Conservation (phyloP, 768 basidiomycete genomes). For the Boletus edulis region DNA sequence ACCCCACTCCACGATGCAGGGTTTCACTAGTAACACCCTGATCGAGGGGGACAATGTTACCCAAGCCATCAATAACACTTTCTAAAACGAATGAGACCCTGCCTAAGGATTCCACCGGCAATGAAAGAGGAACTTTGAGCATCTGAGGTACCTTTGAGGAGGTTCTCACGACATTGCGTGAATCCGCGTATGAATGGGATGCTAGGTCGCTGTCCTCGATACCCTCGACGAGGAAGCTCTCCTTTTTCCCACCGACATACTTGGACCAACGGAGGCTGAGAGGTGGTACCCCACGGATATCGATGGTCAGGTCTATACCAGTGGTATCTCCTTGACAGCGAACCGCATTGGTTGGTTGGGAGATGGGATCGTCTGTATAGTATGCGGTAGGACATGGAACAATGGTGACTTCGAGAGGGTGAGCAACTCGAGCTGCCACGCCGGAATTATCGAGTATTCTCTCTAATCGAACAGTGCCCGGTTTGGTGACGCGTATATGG, state of each 20-base stretch:
- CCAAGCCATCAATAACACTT: slow-evolving; percentile 78
- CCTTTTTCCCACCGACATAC: slow-evolving; percentile 60
- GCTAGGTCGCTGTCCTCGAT: slow-evolving; percentile 60
- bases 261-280: slow-evolving; percentile 76
- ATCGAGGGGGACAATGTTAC: slow-evolving; percentile 62
- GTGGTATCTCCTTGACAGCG: slow-evolving; percentile 71
- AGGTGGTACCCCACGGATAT: slow-evolving; percentile 72
- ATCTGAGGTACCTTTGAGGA: slow-evolving; percentile 44
- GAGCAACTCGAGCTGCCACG: slow-evolving; percentile 70
- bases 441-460: slow-evolving; percentile 67
- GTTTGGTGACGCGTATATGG: slow-evolving; percentile 69
- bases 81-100: slow-evolving; percentile 74
- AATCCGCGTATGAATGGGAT: slow-evolving; percentile 26
- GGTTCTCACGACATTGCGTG: slow-evolving; percentile 20
- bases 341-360: slow-evolving; percentile 39
- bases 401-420: slow-evolving; percentile 61
- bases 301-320: slow-evolving; percentile 55
- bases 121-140: slow-evolving; percentile 64
- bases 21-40: slow-evolving; percentile 27
- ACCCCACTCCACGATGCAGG: slow-evolving; percentile 23
- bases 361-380: slow-evolving; percentile 46
- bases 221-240: slow-evolving; percentile 79
- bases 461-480: slow-evolving; percentile 74
- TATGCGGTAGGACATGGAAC: slow-evolving; percentile 81
- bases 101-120: slow-evolving; percentile 62